A percentile compares a stretch with the other conserved stretches of the same genome.
Conservation (phyloP, 176 grass and related monocot species). For the Themeda triandra region DNA sequence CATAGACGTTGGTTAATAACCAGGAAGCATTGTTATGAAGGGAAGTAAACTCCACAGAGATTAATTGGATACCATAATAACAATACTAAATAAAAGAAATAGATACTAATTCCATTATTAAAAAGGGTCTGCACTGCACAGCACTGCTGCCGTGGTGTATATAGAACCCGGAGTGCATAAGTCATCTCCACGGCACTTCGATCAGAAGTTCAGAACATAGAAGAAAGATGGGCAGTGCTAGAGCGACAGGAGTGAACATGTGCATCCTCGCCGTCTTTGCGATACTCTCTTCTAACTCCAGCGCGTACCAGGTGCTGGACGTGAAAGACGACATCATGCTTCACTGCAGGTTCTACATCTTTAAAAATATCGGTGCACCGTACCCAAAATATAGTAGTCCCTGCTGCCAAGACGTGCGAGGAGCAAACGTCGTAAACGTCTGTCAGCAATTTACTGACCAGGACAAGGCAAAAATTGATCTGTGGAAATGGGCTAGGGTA, state of each 20-base stretch:
- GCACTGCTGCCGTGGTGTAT: neutral
- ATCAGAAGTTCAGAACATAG: neutral
- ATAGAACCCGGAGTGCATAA: neutral
- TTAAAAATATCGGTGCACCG: neutral
- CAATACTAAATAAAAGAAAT: neutral
- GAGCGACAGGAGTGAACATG: neutral
- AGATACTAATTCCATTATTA: no score
- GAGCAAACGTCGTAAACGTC: neutral
- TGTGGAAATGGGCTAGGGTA: neutral
- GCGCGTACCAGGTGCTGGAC: neutral
- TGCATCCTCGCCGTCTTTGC: neutral
- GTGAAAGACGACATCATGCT: neutral
- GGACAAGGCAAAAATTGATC: neutral
- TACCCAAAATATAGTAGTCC: accelerated
- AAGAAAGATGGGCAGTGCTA: neutral
- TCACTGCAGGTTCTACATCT: neutral
- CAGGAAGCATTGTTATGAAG: no score
- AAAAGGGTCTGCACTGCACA: neutral
- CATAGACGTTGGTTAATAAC: no score
- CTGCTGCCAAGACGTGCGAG: neutral
- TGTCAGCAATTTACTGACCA: neutral
- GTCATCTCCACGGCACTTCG: neutral
- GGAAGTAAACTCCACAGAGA: no score
- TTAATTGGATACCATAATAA: neutral
- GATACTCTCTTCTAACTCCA: neutral